A percentile compares a stretch with the other conserved stretches of the same genome.
phyloP scores from a whole-genome alignment of 2,329 filamentous ascomycete genomes.

The Celoporthe dispersa region DNA sequence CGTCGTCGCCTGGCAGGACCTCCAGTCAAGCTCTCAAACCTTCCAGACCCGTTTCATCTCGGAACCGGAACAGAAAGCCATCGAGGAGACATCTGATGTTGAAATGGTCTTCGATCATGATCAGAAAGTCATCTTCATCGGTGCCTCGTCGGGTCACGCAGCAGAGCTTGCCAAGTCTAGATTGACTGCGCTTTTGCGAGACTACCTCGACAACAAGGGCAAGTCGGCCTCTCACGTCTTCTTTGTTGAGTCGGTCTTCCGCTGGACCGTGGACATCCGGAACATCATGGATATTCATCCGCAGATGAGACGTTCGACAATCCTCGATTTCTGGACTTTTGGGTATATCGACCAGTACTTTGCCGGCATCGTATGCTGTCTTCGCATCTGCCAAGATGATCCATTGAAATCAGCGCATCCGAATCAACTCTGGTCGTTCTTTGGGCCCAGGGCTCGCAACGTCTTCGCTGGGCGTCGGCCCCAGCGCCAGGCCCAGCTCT shows the following conservation, averaged over 20 bases:
- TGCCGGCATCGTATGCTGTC: slow-evolving; percentile 33
- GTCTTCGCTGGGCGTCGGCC: slow-evolving; percentile 27
- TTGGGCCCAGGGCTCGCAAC: slow-evolving; percentile 32
- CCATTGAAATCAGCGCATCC: slow-evolving; percentile 6
- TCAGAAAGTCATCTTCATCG: slow-evolving; percentile 21
- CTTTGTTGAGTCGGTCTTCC: slow-evolving; percentile 9
- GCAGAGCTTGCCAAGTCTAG: slow-evolving; percentile 9
- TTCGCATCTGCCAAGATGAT: slow-evolving; percentile 36
- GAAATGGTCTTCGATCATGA: background rate
- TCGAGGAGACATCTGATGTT: slow-evolving; percentile 1
- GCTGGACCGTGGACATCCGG: slow-evolving; percentile 34
- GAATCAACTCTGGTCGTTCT: slow-evolving; percentile 28
- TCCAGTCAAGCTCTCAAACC: background rate
- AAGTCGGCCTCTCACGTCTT: slow-evolving; percentile 5
- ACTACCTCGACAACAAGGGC: background rate
- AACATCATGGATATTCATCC: slow-evolving; percentile 38
- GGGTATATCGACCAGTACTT: slow-evolving; percentile 22
- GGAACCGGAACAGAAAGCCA: background rate
- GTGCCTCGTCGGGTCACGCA: slow-evolving; percentile 3
- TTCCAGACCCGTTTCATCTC: slow-evolving; percentile 3
- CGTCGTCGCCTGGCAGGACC: slow-evolving; percentile 14
- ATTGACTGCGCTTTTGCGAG: slow-evolving; percentile 12
- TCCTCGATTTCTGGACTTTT: slow-evolving; percentile 36
- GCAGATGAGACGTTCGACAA: slow-evolving; percentile 35
- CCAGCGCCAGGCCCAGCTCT: slow-evolving; percentile 25